Evolutionary conservation across 768 basidiomycete species (phyloP), one percentile per base, ranked within the genome.

Genomic region (Boletales sp.): DNA sequence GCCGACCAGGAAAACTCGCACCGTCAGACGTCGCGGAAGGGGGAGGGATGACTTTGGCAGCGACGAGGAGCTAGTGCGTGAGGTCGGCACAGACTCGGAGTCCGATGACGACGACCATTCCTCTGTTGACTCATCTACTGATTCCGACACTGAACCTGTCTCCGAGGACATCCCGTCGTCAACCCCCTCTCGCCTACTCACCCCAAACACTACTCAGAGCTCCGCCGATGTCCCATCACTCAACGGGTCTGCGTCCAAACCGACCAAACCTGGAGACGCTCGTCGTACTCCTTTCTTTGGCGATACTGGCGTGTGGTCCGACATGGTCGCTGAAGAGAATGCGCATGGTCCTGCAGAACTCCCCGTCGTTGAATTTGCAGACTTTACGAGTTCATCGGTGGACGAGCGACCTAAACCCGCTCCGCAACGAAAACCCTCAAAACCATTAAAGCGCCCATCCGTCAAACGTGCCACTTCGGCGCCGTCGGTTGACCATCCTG

Each of bases 301-400:
- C 6, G 64, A 76, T 29, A 43, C 72, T 21, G 76, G 78, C 14
- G 78, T 80, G 58, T 91, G 90, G 90, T 86, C 87, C 10, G 87
- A 91, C 62, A 87, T 90, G 82, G 87, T 90, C n/a, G 76, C 84
- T 15, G 84, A 84, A 51, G 86, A 87, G 68, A 77, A 69, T 39
- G 71, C 69, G n/a, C 77, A 83, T 53, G 85, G 83, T 17, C 72
- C 80, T 41, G 80, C 79, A 8, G 80, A 82, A 24, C 74, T 92
- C 8, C 90, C 89, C 32, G 84, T 91, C 58, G 83, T 92, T 56
- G 86, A 90, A 50, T 93, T 92, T 61, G 76, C 81, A 45, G 85
- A 91, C 50, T 65, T 81, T 38, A 65, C 65, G 37, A 53, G 56
- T n/a, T 58, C 68, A 39, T 54, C 71, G 24, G 40, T 68, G 13